Conservation (phyloP, 345 rosid species). For the Raphanus raphanistrum region DNA sequence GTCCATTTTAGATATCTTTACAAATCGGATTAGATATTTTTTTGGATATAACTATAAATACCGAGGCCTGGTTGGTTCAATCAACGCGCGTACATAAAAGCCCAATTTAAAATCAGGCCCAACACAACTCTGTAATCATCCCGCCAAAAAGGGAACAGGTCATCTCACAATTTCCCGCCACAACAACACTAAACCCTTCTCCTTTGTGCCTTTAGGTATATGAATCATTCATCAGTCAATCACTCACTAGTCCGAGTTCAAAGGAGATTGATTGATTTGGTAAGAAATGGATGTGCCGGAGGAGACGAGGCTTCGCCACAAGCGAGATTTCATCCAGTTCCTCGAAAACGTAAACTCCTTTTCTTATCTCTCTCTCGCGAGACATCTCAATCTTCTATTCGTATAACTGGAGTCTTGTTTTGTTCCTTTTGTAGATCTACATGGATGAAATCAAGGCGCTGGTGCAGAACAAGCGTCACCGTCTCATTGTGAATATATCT, state of each 20-base stretch:
- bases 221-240: not conserved
- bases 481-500: constrained; percentile 87
- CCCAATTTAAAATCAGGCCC: not conserved
- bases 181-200: not conserved
- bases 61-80: not conserved
- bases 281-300: constrained; percentile 63
- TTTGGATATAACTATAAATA: not conserved
- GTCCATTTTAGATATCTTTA: not conserved
- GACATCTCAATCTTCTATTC: not conserved
- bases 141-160: constrained; percentile 31
- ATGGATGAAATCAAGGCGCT: constrained; percentile 78
- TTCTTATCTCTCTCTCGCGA: not conserved
- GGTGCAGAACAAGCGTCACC: constrained; percentile 86
- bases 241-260: not conserved
- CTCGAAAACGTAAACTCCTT: constrained; percentile 59
- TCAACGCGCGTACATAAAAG: not conserved
- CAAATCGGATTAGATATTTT: not conserved
- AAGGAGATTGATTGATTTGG: not conserved
- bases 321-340: constrained; percentile 78
- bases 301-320: constrained; percentile 64
- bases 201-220: not conserved
- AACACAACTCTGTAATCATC: not conserved
- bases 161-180: constrained; percentile 14
- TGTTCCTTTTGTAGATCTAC: constrained; percentile 47
- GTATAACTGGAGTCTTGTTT: not conserved